Evolutionary conservation across 192 early-diverging fungal genomes (phyloP), one percentile per base, ranked within the genome.

Genomic region (Rhizoclosmatium sp.): DNA sequence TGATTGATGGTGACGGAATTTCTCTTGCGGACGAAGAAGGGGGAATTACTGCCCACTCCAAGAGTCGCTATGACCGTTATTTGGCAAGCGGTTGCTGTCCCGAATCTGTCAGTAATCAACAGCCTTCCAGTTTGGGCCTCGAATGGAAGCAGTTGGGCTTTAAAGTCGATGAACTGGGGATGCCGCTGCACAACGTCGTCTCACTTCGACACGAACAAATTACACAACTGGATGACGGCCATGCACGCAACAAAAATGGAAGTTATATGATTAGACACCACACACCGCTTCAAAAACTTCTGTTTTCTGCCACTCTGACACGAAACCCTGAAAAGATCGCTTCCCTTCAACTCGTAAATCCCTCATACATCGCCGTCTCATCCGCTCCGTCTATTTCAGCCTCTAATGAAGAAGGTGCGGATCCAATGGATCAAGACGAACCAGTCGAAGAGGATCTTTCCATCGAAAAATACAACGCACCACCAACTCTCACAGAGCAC

Each of bases 301-400:
- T 99, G 16, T 98, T 98, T 78, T 97, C 95, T 23, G 98, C 98
- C 0, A 99, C 98, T 2, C 84, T 99, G 59, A 97, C 98, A 2
- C 88, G 92, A 40, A 94, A 99, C 65, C 96, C 97, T 2, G 94
- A 93, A 78, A 97, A 97, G 73, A 92, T 99, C 71, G 95, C 96
- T 9, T 88, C 90, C 41, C 87, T 99, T 4, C 89, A 91, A 70
- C 87, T 99, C 41, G 82, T 83, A 23, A 85, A 95, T 64, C 98
- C 98, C 12, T 87, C 89, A 49, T 97, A 95, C 76, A 93, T 99
- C 71, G 86, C 93, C 46, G 93, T 96, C 16, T 78, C 80, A 19
- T 41, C 65, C 16, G 7, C 69, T 21, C 59, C 44, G 16, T 44
- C 69, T 10, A 59, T 51, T 19, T 69, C 10, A 3, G 79, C 78